Percentiles rank a stretch among this genome's conserved stretches.
Evolutionary conservation across 2,329 filamentous ascomycete genomes (phyloP).

Genomic region (Nannizzia gypsea): DNA sequence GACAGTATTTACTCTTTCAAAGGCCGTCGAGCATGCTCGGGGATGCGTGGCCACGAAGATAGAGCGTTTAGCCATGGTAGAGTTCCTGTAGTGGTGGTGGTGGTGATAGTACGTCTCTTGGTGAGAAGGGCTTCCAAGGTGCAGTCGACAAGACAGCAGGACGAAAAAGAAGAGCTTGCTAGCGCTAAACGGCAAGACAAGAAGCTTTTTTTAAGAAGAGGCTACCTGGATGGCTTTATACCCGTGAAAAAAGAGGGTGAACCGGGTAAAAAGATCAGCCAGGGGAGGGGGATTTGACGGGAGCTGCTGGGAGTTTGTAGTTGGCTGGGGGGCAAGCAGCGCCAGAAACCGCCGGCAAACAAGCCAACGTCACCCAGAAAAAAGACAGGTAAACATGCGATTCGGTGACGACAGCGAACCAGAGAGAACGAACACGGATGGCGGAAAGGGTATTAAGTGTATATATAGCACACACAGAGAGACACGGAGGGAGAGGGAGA

Average conservation of each 20-base stretch:
- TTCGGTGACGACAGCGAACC: neutral
- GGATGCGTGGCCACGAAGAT: slow-evolving; percentile 94
- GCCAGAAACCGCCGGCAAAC: neutral
- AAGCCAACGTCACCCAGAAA: neutral
- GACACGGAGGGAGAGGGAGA: no score
- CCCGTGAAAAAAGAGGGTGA: neutral
- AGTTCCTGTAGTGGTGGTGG: neutral
- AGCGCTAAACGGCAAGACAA: neutral
- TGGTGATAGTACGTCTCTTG: neutral
- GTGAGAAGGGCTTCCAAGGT: neutral
- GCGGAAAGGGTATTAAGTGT: neutral
- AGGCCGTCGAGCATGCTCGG: slow-evolving; percentile 88
- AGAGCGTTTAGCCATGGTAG: slow-evolving; percentile 30
- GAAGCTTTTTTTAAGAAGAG: neutral
- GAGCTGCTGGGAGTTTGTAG: neutral
- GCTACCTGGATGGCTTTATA: neutral
- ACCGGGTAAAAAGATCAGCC: neutral
- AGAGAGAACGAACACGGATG: neutral
- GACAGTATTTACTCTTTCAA: slow-evolving; percentile 60
- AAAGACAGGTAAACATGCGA: neutral
- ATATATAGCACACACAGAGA: neutral
- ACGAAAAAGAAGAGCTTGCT: neutral
- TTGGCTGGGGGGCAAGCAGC: neutral
- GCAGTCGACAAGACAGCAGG: neutral
- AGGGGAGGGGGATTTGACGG: neutral